Conservation (phyloP, 495 filamentous ascomycete genomes). For the Xylaria grammica region DNA sequence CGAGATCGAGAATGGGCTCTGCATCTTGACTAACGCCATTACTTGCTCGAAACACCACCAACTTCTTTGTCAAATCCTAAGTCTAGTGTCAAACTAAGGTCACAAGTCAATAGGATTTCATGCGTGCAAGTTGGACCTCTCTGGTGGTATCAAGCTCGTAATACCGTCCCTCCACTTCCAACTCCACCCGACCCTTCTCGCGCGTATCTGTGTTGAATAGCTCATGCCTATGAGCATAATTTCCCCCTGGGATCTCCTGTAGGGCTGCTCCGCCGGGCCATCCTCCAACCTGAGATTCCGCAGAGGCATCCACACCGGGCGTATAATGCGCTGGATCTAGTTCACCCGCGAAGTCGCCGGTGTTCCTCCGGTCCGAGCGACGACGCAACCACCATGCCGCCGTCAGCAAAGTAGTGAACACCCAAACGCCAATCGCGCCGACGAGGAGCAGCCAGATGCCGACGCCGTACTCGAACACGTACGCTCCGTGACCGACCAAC, state of each 20-base stretch:
- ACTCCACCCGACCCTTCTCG: not conserved
- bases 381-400: constrained; percentile 7
- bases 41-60: no score
- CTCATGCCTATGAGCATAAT: not conserved
- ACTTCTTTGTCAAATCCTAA: no score
- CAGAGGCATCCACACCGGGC: no score
- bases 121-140: no score
- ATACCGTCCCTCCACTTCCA: not conserved
- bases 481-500: not conserved
- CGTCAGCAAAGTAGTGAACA: not conserved
- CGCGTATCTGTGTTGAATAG: not conserved
- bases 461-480: not conserved
- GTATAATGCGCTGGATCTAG: not conserved
- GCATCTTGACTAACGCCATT: no score
- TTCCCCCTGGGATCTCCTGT: not conserved
- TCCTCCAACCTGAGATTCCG: not conserved
- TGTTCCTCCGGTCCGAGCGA: not conserved
- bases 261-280: not conserved
- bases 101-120: no score
- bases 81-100: no score
- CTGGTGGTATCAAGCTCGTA: not conserved
- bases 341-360: not conserved
- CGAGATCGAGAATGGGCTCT: no score
- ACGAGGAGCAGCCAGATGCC: not conserved
- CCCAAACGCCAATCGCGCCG: constrained; percentile 1